Evolutionary conservation across 1,139 yeast species (phyloP).

Genomic region (Barnettozyma hawaiiensis): DNA sequence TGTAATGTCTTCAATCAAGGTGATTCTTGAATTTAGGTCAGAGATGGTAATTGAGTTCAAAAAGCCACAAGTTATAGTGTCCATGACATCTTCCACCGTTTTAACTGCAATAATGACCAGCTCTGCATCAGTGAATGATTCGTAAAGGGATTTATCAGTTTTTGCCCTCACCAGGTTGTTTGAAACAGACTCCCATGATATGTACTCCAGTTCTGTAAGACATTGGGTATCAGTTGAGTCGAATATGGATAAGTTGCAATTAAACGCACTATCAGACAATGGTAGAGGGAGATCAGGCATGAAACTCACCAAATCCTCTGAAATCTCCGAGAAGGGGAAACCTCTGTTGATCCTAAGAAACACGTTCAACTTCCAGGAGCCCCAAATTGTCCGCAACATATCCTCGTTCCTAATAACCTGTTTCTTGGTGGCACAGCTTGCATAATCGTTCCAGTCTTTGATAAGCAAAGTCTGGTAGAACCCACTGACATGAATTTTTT

Average conservation of each 20-base stretch:
- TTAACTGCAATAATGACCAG: constrained; percentile 27
- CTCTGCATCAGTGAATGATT: constrained; percentile 21
- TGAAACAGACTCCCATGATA: constrained; percentile 17
- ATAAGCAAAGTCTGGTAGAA: constrained; percentile 24
- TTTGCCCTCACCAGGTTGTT: constrained; percentile 12
- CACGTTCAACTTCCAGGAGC: constrained; percentile 34
- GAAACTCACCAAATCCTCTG: constrained; percentile 22
- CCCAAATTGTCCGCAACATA: constrained; percentile 39
- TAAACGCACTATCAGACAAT: constrained; percentile 27
- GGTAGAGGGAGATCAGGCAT: constrained; percentile 30
- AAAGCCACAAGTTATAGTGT: constrained; percentile 28
- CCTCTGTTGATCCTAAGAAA: constrained; percentile 36
- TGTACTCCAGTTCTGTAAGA: constrained; percentile 12
- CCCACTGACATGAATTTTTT: constrained; percentile 29
- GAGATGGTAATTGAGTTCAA: constrained; percentile 23
- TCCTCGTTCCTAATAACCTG: constrained; percentile 36
- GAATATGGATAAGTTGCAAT: constrained; percentile 20
- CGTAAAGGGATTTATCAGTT: constrained; percentile 6
- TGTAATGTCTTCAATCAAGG: constrained; percentile 19
- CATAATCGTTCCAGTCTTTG: constrained; percentile 23
- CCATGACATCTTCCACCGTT: constrained; percentile 32
- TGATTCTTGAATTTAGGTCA: constrained; percentile 23
- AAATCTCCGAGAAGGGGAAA: constrained; percentile 32
- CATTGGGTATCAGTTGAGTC: constrained; percentile 15
- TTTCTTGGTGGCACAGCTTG: constrained; percentile 28